Percentiles rank a stretch among this genome's conserved stretches.
These are phyloP conservation scores for Millerozyma miso DNA, from an alignment of 805 yeast genomes.

Conservation along the genomic window DNA sequence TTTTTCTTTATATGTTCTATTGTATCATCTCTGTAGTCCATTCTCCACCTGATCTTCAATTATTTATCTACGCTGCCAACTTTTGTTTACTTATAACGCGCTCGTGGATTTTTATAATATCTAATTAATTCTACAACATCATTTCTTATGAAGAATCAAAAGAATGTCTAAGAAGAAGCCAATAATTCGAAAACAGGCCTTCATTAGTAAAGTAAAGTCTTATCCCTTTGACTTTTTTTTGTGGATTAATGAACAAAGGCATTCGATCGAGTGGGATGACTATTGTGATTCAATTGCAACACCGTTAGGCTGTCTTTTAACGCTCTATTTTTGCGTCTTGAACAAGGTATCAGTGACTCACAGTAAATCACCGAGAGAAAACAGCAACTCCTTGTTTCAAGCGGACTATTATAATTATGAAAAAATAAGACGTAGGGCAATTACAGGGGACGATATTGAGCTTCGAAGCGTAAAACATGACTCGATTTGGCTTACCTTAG, in stretches of 20 bases:
- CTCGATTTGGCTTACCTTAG: neutral
- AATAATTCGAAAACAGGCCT: constrained; percentile 23
- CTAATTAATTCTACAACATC: neutral
- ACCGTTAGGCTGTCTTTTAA: constrained; percentile 25
- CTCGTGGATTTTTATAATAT: neutral
- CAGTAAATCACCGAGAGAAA: constrained; percentile 19
- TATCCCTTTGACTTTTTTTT: constrained; percentile 37
- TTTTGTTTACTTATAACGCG: neutral
- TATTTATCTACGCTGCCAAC: neutral
- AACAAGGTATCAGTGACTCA: constrained; percentile 22
- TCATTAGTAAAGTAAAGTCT: constrained; percentile 25
- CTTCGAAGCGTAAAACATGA: neutral
- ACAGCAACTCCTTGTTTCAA: constrained; percentile 31
- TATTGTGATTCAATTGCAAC: constrained; percentile 25
- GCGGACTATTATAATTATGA: constrained; percentile 34
- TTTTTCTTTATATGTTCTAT: constrained; percentile 5
- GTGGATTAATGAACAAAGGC: constrained; percentile 30
- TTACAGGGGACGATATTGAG: constrained; percentile 2
- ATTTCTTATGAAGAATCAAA: neutral
- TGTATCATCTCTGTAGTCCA: constrained; percentile 5
- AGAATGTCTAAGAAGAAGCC: constrained; percentile 1
- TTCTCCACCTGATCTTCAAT: neutral
- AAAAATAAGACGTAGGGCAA: constrained; percentile 16
- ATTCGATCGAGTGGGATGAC: constrained; percentile 42
- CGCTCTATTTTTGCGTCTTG: constrained; percentile 14